Conservation (phyloP, 345 rosid genomes). For the Citrus medica region DNA sequence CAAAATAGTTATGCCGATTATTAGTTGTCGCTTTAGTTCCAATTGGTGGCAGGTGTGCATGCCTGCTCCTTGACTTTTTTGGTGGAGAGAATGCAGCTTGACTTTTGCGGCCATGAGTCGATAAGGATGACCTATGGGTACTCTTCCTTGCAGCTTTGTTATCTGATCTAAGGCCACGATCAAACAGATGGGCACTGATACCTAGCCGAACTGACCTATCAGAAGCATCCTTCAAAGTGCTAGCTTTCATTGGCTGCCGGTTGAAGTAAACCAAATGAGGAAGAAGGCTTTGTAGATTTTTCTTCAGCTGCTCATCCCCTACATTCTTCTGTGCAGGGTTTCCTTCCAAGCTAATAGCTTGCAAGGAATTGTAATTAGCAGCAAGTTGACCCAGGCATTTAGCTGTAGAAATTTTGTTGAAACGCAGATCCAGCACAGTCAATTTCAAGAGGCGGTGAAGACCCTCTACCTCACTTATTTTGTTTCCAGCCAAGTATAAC, state of each 20-base stretch:
- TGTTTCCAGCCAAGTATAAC: slow-evolving; percentile 91
- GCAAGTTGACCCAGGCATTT: slow-evolving; percentile 93
- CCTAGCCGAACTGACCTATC: slow-evolving; percentile 66
- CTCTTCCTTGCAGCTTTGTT: slow-evolving; percentile 58
- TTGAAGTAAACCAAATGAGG: slow-evolving; percentile 82
- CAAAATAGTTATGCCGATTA: slow-evolving; percentile 39
- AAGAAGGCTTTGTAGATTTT: slow-evolving; percentile 72
- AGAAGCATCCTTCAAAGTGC: slow-evolving; percentile 55
- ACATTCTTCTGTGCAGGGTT: slow-evolving; percentile 96
- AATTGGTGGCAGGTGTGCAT: slow-evolving; percentile 47
- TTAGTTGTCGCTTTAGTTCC: slow-evolving; percentile 44
- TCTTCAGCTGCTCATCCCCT: slow-evolving; percentile 91
- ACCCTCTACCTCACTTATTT: slow-evolving; percentile 91
- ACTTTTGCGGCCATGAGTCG: slow-evolving; percentile 38
- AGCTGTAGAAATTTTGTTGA: slow-evolving; percentile 83
- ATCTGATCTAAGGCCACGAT: slow-evolving; percentile 61
- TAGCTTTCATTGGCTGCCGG: slow-evolving; percentile 60
- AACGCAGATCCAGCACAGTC: slow-evolving; percentile 76
- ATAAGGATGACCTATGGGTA: slow-evolving; percentile 50
- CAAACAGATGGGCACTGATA: slow-evolving; percentile 53
- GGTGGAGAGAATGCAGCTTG: slow-evolving; percentile 43
- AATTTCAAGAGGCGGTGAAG: slow-evolving; percentile 91
- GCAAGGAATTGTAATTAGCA: slow-evolving; percentile 92
- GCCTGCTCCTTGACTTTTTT: slow-evolving; percentile 49
- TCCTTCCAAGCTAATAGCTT: slow-evolving; percentile 95